Conservation (phyloP, 345 rosid species). For the Geranium rotundifolium region DNA sequence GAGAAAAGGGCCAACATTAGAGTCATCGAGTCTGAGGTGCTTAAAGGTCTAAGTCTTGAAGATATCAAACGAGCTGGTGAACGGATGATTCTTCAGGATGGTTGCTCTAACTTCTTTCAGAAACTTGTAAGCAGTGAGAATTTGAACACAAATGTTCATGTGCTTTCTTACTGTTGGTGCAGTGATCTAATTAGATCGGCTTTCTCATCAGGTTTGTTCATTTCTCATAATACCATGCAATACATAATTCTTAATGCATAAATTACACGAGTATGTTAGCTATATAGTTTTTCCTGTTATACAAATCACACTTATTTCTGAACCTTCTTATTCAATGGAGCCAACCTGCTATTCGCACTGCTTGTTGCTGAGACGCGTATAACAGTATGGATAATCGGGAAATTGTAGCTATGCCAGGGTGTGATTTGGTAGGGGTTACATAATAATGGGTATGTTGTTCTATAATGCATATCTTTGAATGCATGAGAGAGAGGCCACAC, state of each 20-base stretch:
- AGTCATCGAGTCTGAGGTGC: conserved; percentile 77
- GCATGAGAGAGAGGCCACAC: no score
- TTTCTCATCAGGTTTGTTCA: conserved; percentile 49
- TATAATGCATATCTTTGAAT: no score
- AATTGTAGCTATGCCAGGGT: no score
- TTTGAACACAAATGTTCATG: conserved; percentile 45
- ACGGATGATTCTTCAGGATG: conserved; percentile 77
- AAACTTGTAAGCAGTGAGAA: conserved; percentile 44
- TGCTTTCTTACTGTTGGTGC: conserved; percentile 95
- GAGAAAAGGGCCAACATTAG: conserved; percentile 73
- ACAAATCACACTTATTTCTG: no score
- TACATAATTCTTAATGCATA: not conserved
- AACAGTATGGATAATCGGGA: no score
- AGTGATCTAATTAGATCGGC: conserved; percentile 79
- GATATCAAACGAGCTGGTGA: conserved; percentile 91
- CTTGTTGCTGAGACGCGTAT: no score
- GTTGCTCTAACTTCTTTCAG: conserved; percentile 63
- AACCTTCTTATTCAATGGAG: no score
- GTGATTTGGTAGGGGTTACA: no score
- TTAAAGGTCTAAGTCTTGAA: conserved; percentile 74
- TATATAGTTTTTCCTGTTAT: no score
- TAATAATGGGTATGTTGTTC: no score
- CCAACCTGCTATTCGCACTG: no score
- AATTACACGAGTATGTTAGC: no score
- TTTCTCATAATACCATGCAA: not conserved